Conservation (phyloP, 2,329 filamentous ascomycete species). For the Boeremia exigua region DNA sequence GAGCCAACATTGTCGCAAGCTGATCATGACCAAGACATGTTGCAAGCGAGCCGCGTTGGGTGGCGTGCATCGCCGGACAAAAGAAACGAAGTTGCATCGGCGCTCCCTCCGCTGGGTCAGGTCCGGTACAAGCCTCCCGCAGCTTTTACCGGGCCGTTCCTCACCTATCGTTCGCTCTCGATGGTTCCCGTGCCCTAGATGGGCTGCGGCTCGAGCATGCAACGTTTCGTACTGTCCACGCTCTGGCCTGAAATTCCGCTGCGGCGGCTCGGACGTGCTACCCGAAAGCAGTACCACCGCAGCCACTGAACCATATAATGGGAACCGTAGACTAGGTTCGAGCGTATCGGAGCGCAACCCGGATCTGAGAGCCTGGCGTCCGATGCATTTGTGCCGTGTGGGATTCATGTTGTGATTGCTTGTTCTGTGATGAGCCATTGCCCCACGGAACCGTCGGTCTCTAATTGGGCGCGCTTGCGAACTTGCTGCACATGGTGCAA, state of each 20-base stretch:
- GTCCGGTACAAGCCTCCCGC: neutral
- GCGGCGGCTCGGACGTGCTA: neutral
- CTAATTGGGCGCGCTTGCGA: neutral
- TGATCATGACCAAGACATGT: too few species aligned
- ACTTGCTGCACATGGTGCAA: neutral
- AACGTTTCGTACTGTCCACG: neutral
- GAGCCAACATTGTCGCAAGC: neutral
- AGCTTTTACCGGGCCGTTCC: conserved; percentile 1
- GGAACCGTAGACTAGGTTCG: neutral
- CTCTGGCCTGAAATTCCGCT: neutral
- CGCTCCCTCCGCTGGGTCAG: neutral
- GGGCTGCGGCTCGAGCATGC: neutral
- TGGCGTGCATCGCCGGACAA: neutral
- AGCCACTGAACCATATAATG: neutral
- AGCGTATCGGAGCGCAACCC: neutral
- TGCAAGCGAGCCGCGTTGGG: neutral
- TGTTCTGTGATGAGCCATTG: neutral
- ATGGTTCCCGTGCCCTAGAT: neutral
- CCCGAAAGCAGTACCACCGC: neutral
- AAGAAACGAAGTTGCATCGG: neutral
- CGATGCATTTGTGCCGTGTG: neutral
- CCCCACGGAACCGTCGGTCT: neutral
- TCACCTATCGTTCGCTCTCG: neutral
- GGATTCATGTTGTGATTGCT: neutral
- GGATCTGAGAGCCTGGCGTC: neutral